Base-by-base conservation (phyloP, 139 green algal genomes). In the Yamagishiella unicocca region DNA sequence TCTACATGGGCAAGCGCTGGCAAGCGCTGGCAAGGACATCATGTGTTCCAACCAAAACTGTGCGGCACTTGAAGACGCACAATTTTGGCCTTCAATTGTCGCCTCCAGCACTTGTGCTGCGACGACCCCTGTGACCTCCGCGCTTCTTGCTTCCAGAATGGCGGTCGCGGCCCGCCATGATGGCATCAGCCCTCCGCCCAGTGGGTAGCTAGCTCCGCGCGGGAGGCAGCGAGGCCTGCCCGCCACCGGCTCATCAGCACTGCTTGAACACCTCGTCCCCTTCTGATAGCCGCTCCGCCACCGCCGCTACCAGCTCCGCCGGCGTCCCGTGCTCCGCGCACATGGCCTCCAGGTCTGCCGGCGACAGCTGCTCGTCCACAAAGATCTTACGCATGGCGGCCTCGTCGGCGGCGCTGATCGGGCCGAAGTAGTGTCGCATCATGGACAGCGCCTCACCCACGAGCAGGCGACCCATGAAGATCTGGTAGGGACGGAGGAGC, bases 321-420 rank as follows among this genome's bases (percentile, higher is more conserved):
- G 80, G 43, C 4, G 27, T 75, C n/a, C 93, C 91, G 70, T 88
- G 71, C 64, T 95, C 90, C 0, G 91, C 93, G 77, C 93, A 95
- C 70, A 93, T 88, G n/a, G 87, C 74, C 87, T 95, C 93, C 58
- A 95, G 89, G 70, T 90, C 84, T 37, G 93, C 93, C 21, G 93
- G 93, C 7, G 90, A 91, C 31, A 93, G 46, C 29, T 45, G 79
- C 55, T 85, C 87, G 68, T 93, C 85, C 67, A 73, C 38, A 29
- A 80, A 91, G 9, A 83, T 50, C 17, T n/a, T 17, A 7, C 42
- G 27, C 53, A 92, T 50, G 46, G 66, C 45, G 29, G 50, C n/a
- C 67, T 89, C 45, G 54, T 83, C 61, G 6, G 29, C n/a, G 0
- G 33, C 2, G 55, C 37, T 19, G 14, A 87, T 4, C 8, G 62